Evolutionary conservation across 225 moss, liverwort and hornwort genomes (phyloP).

Genomic region (Straminergon stramineum): DNA sequence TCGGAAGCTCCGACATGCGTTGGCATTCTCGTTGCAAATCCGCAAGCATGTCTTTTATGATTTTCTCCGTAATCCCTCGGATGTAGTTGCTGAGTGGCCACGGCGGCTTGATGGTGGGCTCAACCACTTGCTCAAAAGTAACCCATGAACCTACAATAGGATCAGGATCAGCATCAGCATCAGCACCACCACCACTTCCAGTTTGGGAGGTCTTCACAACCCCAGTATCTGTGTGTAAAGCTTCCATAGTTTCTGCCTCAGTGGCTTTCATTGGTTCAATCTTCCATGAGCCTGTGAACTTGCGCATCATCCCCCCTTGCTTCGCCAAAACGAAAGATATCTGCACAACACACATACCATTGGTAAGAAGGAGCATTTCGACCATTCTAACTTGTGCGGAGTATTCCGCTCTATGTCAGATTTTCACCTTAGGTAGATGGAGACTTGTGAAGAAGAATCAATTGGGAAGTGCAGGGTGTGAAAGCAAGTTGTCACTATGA

Average conservation of each 20-base stretch:
- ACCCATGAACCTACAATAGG: slow-evolving; percentile 71
- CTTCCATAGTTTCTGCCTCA: slow-evolving; percentile 3
- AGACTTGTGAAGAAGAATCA: background rate
- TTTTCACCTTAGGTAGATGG: background rate
- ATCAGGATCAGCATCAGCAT: background rate
- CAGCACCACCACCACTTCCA: background rate
- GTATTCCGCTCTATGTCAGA: background rate
- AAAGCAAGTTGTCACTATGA: too few species aligned
- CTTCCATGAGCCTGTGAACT: slow-evolving; percentile 75
- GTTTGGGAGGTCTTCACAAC: background rate
- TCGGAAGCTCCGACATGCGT: slow-evolving; percentile 50
- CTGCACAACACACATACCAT: slow-evolving; percentile 6
- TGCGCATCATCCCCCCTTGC: slow-evolving; percentile 81
- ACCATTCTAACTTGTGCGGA: background rate
- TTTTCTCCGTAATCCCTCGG: slow-evolving; percentile 52
- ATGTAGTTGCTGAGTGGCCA: slow-evolving; percentile 81
- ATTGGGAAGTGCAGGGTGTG: background rate
- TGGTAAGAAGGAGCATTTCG: background rate
- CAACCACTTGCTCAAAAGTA: slow-evolving; percentile 56
- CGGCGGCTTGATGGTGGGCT: slow-evolving; percentile 70
- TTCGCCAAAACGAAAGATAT: slow-evolving; percentile 53
- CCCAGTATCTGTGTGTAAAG: background rate
- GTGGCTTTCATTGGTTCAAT: slow-evolving; percentile 52
- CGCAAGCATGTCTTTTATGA: slow-evolving; percentile 60
- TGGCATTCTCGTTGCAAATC: slow-evolving; percentile 74